Evolutionary conservation across 441 rosid species (phyloP), one percentile per base, ranked within the genome.

Genomic region (Erysimum cheiri): DNA sequence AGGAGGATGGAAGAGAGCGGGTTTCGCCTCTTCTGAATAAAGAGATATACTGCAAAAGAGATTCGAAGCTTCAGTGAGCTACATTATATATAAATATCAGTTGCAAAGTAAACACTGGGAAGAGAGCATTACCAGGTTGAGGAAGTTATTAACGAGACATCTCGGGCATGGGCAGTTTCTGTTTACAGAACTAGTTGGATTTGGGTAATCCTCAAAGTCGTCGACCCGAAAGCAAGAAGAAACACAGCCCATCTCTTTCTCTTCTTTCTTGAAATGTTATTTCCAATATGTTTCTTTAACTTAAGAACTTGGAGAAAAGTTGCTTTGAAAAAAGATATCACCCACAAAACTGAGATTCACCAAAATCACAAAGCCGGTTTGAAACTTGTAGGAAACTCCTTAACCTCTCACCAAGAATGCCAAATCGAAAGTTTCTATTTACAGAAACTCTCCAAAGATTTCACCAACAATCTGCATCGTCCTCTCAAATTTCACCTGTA

Each of bases 91-190:
- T 39, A 26, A 60, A 7, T 40, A n/a, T 22, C 7, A 8, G n/a
- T 5, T 60, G 50, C 11, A 60, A 0, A 26, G 49, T 60, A 26
- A 58, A 24, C 36, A 40, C 24, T 60, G 8, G 9, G 3, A 40
- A 31, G 14, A 22, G 12, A 48, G 47, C 32, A 26, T 36, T 90
- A 88, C 93, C 90, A 82, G 70, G 59, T 84, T 79, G 49, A 88
- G 67, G 61, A 90, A 85, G 71, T 87, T 85, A 72, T 88, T 91
- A 67, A 84, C 69, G 65, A 94, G 83, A 80, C 98, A 88, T 70
- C 85, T 64, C 36, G 89, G 81, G 81, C 99, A 95, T 53, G 84
- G 70, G 74, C 96, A 88, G 79, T 84, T 92, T 78, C 97, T 86
- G 63, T 80, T 85, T 0, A 74, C 81, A 73, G 88, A 78, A 82